phyloP scores from a whole-genome alignment of 257 asterid genomes.

The Echium plantagineum region DNA sequence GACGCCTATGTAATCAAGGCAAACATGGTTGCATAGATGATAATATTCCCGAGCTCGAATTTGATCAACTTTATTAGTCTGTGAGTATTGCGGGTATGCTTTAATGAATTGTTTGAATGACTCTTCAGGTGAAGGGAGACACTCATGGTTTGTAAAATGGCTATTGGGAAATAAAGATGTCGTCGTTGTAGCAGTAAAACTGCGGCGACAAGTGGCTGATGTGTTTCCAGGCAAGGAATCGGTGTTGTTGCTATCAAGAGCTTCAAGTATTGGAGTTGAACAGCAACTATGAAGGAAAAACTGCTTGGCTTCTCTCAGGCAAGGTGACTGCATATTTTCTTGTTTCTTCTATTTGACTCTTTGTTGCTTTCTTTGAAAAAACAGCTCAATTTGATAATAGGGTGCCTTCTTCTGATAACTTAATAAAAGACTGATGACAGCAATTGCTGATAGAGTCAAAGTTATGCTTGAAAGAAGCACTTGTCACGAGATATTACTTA shows the following conservation, averaged over 20 bases:
- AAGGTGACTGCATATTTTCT: slow-evolving; percentile 31
- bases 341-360: background rate
- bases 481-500: too few species aligned
- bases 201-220: slow-evolving; percentile 42
- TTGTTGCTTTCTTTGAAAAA: slow-evolving; percentile 12
- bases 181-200: slow-evolving; percentile 38
- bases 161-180: slow-evolving; percentile 55
- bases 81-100: slow-evolving; percentile 57
- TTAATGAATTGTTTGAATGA: slow-evolving; percentile 47
- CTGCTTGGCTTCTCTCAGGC: slow-evolving; percentile 33
- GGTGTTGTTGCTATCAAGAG: slow-evolving; percentile 12
- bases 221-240: slow-evolving; percentile 32
- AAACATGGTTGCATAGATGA: slow-evolving; percentile 60
- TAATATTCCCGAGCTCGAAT: slow-evolving; percentile 63
- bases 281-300: slow-evolving; percentile 47
- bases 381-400: slow-evolving; percentile 13
- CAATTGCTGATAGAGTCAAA: too few species aligned
- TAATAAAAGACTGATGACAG: too few species aligned
- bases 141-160: slow-evolving; percentile 63
- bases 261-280: slow-evolving; percentile 26
- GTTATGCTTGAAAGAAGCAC: too few species aligned
- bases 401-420: slow-evolving; percentile 30
- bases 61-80: slow-evolving; percentile 43
- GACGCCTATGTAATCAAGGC: slow-evolving; percentile 77
- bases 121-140: slow-evolving; percentile 64